Conservation (phyloP, 305 asterid genomes). For the Rubia tinctorum region DNA sequence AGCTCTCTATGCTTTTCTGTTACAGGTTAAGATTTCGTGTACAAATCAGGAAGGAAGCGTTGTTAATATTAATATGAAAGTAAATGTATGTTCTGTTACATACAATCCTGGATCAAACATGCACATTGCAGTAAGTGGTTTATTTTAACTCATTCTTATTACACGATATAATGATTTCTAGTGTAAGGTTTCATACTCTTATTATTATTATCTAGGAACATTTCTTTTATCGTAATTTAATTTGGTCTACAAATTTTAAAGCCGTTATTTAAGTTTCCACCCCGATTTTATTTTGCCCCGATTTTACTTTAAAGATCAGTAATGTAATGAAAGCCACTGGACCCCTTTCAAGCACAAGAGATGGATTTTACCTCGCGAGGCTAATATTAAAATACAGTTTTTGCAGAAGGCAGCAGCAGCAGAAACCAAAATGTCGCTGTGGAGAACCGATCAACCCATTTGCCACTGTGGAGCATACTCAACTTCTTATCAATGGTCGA, state of each 20-base stretch:
- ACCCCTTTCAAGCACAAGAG: constrained; percentile 16
- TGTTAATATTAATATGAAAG: constrained; percentile 68
- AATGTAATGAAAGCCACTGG: constrained; percentile 11
- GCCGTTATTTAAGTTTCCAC: no score
- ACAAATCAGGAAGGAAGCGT: constrained; percentile 70
- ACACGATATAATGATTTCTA: background rate
- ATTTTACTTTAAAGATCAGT: background rate
- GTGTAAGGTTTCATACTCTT: background rate
- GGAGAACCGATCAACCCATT: no score
- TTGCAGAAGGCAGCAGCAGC: no score
- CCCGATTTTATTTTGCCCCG: no score
- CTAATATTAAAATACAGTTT: no score
- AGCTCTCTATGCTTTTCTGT: background rate
- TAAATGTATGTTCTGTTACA: constrained; percentile 76
- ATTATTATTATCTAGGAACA: background rate
- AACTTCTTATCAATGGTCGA: no score
- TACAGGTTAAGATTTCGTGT: constrained; percentile 73
- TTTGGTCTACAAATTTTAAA: no score
- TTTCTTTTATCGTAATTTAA: no score
- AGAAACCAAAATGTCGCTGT: no score
- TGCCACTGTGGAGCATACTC: no score
- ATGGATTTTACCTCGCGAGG: constrained; percentile 16
- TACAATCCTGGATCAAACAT: constrained; percentile 71
- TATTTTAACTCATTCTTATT: constrained; percentile 2
- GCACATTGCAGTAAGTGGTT: constrained; percentile 50